Evolutionary conservation across 1,284 basidiomycete genomes (phyloP), one percentile per base, ranked within the genome.

Genomic region (Rhodotorula sp.): DNA sequence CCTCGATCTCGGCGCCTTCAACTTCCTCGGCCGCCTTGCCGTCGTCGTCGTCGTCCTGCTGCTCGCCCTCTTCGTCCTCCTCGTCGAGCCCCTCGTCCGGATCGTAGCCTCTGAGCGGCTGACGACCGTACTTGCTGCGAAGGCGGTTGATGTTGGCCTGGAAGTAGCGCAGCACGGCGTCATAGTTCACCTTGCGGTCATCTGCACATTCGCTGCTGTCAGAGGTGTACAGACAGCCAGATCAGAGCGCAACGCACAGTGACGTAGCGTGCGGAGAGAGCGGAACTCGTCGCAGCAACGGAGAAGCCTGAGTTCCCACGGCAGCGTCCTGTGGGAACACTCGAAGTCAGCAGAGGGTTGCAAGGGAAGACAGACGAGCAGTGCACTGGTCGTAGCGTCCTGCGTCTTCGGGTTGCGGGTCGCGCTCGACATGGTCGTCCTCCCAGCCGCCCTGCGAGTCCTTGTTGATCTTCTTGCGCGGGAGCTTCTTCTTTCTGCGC

Each of bases 201-300:
- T 21, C 68, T 70, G 67, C 44, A 13, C 13, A 49, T 12, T 2
- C 9, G 25, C 23, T 27, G 0, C 45, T 34, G 34, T 34, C 42
- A 27, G 45, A 16, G 13, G n/a, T 23, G 7, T 14, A 23, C 7
- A 45, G 27, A n/a, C n/a, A 54, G 42, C 19, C 16, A 4, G 55
- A 9, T 4, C 3, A 10, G 14, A 14, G 25, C 34, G 34, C 34
- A 34, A 44, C 52, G 8, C n/a, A 50, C 57, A 12, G 21, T 59
- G 46, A n/a, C 50, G 27, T 23, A 68, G 50, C 13, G 66, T 54
- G 34, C 66, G 49, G n/a, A 64, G 49, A 17, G 34, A 27, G 42
- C 66, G 57, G 45, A 54, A 64, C 59, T 68, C 67, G 56, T 66
- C 71, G 52, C 64, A 45, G 21, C 53, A 48, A 9, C 67, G 60